Base-by-base conservation (phyloP, 2,329 filamentous ascomycete genomes). In the Colletotrichum sp. region DNA sequence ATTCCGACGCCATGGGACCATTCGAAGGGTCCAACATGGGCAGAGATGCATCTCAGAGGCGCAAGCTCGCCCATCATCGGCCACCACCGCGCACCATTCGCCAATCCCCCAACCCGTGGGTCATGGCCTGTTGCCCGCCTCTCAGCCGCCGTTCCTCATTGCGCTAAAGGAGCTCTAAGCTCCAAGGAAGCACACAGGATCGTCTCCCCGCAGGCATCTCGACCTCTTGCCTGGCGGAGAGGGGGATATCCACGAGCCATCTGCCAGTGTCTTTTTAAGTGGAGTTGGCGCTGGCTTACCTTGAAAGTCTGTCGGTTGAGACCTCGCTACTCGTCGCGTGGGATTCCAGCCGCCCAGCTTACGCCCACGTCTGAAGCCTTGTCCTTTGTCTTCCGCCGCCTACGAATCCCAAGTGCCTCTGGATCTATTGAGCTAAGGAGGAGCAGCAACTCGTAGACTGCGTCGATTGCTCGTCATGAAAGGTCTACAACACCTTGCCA, bases 161-260 rank as follows among this genome's bases (percentile, higher is more conserved):
- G 73, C 70, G 70, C 64, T 75, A 75, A 71, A 34, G 13, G 55
- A 55, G 74, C 58, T 74, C 34, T 34, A 36, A 65, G 32, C 26
- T 75, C 55, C 28, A 52, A 69, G 52, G 15, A 48, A 24, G 70
- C 38, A 67, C 38, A 24, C 63, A 75, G 43, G 38, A 64, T 74
- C 43, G 21, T 24, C 70, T 28, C 26, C 57, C 57, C 70, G 73
- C 73, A 66, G 65, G 30, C 63, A 67, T 58, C 52, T 73, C 61
- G 61, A 52, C 72, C 72, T 72, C n/a, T 72, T 64, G 63, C 43
- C 30, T 10, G 28, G 34, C 55, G 57, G 28, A 16, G 55, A 72
- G 21, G 55, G 60, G 32, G 12, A 32, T 2, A 36, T 36, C 57
- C 26, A 60, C 24, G 38, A 64, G 30, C 32, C 16, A 64, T 21